phyloP scores from a whole-genome alignment of 495 filamentous ascomycete species.

The Xylaria acuta region DNA sequence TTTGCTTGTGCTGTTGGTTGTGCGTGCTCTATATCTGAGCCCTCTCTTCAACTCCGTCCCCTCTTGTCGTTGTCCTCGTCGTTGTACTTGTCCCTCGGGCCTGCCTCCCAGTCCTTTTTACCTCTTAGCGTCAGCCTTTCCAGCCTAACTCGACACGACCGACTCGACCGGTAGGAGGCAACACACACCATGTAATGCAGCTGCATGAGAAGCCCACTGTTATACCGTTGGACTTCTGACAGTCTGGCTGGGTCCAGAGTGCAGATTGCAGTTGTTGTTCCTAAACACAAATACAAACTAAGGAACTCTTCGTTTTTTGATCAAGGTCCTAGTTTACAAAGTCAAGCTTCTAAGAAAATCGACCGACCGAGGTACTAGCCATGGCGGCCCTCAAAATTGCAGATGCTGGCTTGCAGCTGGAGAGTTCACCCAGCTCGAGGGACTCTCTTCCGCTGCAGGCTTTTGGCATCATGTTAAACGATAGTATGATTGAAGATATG shows the following conservation, averaged over 20 bases:
- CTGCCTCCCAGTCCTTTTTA: not conserved
- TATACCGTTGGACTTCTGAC: constrained; percentile 43
- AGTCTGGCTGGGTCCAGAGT: constrained; percentile 44
- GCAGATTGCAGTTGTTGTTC: constrained; percentile 38
- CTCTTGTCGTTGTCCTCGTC: not conserved
- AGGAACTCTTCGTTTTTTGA: not conserved
- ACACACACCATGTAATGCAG: constrained; percentile 42
- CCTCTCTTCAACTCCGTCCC: constrained; percentile 14
- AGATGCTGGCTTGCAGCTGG: constrained; percentile 51
- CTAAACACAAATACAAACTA: constrained; percentile 30
- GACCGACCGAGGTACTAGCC: constrained; percentile 23
- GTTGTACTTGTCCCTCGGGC: not conserved
- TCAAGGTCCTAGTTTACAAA: not conserved
- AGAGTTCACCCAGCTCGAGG: constrained; percentile 46
- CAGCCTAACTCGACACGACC: constrained; percentile 18
- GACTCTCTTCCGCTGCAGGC: constrained; percentile 50
- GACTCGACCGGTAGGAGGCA: constrained; percentile 5
- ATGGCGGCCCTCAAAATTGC: constrained; percentile 49
- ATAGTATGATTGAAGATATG: constrained; percentile 72
- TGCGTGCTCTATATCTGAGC: constrained; percentile 3
- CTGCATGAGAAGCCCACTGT: constrained; percentile 43
- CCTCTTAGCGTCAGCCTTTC: not conserved
- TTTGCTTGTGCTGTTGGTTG: constrained; percentile 17
- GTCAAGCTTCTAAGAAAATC: constrained; percentile 18
- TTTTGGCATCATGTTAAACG: constrained; percentile 70